Evolutionary conservation across 228 moss, liverwort and hornwort species (phyloP), one percentile per base, ranked within the genome.

Genomic region (Sphagnum magellanicum): DNA sequence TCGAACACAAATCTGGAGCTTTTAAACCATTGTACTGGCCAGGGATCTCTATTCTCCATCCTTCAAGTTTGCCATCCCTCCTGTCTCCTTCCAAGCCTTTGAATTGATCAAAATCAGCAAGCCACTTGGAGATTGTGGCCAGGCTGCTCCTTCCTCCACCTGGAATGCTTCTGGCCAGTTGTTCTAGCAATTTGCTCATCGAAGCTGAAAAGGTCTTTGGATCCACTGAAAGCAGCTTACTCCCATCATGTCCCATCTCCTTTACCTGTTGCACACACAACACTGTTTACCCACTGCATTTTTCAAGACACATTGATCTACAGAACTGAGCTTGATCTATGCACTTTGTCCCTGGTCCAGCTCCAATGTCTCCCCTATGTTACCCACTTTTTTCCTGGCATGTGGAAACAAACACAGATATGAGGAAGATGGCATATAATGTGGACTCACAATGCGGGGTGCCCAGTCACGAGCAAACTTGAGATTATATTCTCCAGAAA

Each of bases 381-480:
- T 32, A 32, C 32, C 32, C 32, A 32, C 32, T 32, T 32, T 32
- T 32, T 2, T 3, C 32, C 32, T 0, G 3, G 32, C 32, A 32
- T 32, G 32, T 32, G 32, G 32, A 32, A 32, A 32, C 32, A 32
- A 32, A 32, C 32, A 32, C 32, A 32, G 32, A 32, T 32, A 32
- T 32, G 32, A 32, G 32, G 32, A 32, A 32, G 32, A 32, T 32
- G 32, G 32, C 32, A 32, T 32, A 3, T 32, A 32, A 32, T 32
- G 32, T 32, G 32, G 32, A 14, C 8, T 49, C 81, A 85, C 85
- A 65, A 96, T 77, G 57, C 72, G 78, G 68, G 81, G 85, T 52
- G 79, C 82, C 92, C 92, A 96, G 63, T 92, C 89, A 50, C 87
- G 89, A 51, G 87, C 92, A 62, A 96, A 96, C 83, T 96, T 96